A percentile compares a stretch with the other conserved stretches of the same genome.
These are phyloP conservation scores for Lipomyces sp. DNA, from an alignment of 805 yeast species.

Conservation along the genomic window DNA sequence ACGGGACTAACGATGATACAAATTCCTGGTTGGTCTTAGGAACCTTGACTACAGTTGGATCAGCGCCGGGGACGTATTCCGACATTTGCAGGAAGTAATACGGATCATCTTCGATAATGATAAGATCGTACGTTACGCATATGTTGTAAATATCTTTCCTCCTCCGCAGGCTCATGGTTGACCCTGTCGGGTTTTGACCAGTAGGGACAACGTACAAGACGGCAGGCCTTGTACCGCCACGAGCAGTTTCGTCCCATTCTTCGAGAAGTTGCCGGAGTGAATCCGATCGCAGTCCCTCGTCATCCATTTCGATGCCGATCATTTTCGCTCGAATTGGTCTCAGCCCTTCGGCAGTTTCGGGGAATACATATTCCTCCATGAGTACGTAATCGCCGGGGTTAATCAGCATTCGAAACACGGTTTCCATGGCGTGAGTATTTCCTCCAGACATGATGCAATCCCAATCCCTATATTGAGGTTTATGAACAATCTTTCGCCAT, in stretches of 20 bases:
- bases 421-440: constrained; percentile 87
- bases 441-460: constrained; percentile 73
- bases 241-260: constrained; percentile 63
- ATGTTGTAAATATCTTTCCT: constrained; percentile 74
- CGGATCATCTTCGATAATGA: constrained; percentile 95
- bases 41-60: constrained; percentile 49
- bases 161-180: constrained; percentile 76
- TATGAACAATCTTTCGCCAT: constrained; percentile 13
- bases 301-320: constrained; percentile 79
- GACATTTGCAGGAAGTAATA: constrained; percentile 97
- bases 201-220: constrained; percentile 89
- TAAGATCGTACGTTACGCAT: constrained; percentile 82
- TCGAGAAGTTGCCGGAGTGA: constrained; percentile 64
- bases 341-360: constrained; percentile 84
- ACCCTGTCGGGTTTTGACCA: constrained; percentile 98
- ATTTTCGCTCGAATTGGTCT: constrained; percentile 69
- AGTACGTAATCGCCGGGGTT: constrained; percentile 81
- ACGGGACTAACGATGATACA: constrained; percentile 67
- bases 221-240: constrained; percentile 68
- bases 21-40: constrained; percentile 47
- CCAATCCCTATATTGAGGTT: constrained; percentile 70
- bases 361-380: constrained; percentile 80
- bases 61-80: constrained; percentile 51
- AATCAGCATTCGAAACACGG: constrained; percentile 77
- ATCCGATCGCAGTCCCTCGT: constrained; percentile 76